Percentiles rank a stretch among this genome's conserved stretches.
These are phyloP conservation scores for Buddleja alternifolia DNA, from an alignment of 257 asterid species.

Conservation along the genomic window DNA sequence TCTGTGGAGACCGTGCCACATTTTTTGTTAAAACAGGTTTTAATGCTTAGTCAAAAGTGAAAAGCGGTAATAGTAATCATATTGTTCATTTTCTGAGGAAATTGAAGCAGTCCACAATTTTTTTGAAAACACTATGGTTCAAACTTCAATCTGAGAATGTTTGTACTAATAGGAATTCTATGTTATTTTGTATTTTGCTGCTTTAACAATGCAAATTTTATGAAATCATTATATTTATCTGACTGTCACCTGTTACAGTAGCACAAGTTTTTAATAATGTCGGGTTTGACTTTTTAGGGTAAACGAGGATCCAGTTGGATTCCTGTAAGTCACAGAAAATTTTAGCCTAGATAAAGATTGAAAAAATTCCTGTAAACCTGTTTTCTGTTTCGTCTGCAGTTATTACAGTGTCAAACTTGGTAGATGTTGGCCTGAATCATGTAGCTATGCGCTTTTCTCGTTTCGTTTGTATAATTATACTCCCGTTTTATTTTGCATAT, in stretches of 20 bases:
- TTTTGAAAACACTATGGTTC: no score
- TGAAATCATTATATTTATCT: no score
- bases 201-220: no score
- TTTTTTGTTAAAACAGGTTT: not conserved
- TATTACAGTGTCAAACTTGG: not conserved
- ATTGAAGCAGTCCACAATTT: not conserved
- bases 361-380: not conserved
- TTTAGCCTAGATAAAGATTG: not conserved
- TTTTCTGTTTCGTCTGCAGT: not conserved
- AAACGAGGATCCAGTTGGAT: not conserved
- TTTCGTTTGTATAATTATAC: no score
- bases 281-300: conserved; percentile 13
- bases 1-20: not conserved
- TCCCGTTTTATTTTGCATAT: not conserved
- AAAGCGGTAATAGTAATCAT: not conserved
- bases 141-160: no score
- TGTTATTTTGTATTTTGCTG: no score
- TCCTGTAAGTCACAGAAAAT: not conserved
- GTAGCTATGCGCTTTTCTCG: not conserved
- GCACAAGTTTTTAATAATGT: not conserved
- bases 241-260: no score
- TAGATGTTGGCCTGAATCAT: not conserved
- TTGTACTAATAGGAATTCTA: no score
- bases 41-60: not conserved
- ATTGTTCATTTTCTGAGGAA: not conserved